A percentile compares a stretch with the other conserved stretches of the same genome.
These are phyloP conservation scores for Sarocladiaceae sp. DNA, from an alignment of 2,329 filamentous ascomycete genomes.

Conservation along the genomic window DNA sequence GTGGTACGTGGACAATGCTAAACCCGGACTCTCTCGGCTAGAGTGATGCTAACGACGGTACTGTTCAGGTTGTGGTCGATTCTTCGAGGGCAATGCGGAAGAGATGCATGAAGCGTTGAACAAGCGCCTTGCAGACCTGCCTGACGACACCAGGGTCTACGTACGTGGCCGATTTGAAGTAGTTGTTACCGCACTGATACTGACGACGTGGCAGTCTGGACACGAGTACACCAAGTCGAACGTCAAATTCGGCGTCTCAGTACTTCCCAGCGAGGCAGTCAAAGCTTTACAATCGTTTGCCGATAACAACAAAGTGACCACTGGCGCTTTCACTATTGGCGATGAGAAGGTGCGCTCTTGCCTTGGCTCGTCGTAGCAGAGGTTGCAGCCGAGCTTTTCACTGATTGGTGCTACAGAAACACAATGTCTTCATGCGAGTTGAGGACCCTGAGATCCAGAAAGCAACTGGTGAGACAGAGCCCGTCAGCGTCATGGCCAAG, in stretches of 20 bases:
- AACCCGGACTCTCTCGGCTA: too few species aligned
- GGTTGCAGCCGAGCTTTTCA: neutral
- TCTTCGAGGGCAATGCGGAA: slow-evolving; percentile 85
- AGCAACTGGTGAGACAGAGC: slow-evolving; percentile 74
- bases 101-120: slow-evolving; percentile 96
- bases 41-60: slow-evolving; percentile 10
- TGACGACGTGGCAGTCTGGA: slow-evolving; percentile 58
- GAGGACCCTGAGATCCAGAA: slow-evolving; percentile 83
- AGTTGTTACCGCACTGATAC: neutral
- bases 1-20: too few species aligned
- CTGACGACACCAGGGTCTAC: slow-evolving; percentile 89
- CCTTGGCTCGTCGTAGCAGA: neutral
- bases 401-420: slow-evolving; percentile 49
- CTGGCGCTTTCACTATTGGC: slow-evolving; percentile 93
- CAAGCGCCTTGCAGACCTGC: slow-evolving; percentile 72
- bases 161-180: slow-evolving; percentile 44
- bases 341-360: slow-evolving; percentile 77
- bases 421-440: slow-evolving; percentile 96
- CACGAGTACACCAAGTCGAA: slow-evolving; percentile 99
- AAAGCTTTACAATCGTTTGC: slow-evolving; percentile 75
- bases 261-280: slow-evolving; percentile 70
- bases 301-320: slow-evolving; percentile 77
- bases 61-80: slow-evolving; percentile 77
- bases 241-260: slow-evolving; percentile 78
- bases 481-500: slow-evolving; percentile 78